phyloP scores from a whole-genome alignment of 2,329 filamentous ascomycete genomes.

The Chaetomium globosum region DNA sequence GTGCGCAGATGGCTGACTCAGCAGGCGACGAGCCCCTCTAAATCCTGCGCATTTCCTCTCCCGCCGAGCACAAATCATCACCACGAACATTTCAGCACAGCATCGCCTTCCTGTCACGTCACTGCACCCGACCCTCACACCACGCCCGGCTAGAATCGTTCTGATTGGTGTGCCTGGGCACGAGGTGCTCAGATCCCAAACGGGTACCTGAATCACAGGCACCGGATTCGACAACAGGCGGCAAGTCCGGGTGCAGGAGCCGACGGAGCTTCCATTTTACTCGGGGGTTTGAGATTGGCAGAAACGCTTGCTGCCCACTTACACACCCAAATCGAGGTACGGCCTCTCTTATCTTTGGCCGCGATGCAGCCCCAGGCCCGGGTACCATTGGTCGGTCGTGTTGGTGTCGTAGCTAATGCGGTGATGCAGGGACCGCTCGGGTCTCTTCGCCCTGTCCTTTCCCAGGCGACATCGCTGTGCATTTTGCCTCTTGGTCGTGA shows the following conservation, averaged over 20 bases:
- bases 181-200: slow-evolving; percentile 11
- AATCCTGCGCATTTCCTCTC: slow-evolving; percentile 36
- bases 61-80: slow-evolving; percentile 41
- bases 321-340: slow-evolving; percentile 9
- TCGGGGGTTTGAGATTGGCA: background rate
- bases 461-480: background rate
- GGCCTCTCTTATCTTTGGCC: slow-evolving; percentile 3
- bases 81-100: slow-evolving; percentile 53
- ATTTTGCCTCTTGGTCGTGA: background rate
- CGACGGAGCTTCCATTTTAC: background rate
- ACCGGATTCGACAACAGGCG: background rate
- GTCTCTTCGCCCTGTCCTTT: background rate
- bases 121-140: slow-evolving; percentile 26
- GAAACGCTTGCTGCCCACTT: background rate
- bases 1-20: slow-evolving; percentile 19
- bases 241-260: slow-evolving; percentile 7
- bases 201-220: background rate
- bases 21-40: slow-evolving; percentile 20
- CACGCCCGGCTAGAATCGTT: slow-evolving; percentile 29
- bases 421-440: slow-evolving; percentile 1
- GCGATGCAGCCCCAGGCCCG: background rate
- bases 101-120: slow-evolving; percentile 31
- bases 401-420: slow-evolving; percentile 4
- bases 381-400: background rate
- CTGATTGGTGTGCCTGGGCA: slow-evolving; percentile 32